Evolutionary conservation across 2,329 filamentous ascomycete genomes (phyloP).

Genomic region (Fusarium kyushuense): DNA sequence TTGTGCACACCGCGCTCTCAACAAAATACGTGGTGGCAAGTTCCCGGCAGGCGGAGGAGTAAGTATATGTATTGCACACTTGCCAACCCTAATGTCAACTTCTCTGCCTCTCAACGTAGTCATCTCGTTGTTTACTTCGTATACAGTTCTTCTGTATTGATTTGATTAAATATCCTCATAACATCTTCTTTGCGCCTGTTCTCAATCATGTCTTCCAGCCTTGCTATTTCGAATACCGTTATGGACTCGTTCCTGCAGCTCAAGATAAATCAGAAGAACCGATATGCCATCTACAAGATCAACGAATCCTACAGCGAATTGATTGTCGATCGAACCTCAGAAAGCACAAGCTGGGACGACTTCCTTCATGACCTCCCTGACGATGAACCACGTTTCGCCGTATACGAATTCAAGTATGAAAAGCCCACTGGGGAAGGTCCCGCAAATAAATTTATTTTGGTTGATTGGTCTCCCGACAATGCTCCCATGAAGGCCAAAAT

Average conservation of each 20-base stretch:
- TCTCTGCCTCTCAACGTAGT: too few species aligned
- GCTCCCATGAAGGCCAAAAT: background rate
- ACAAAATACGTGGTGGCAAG: too few species aligned
- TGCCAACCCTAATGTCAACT: too few species aligned
- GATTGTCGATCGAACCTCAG: background rate
- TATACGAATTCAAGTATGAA: background rate
- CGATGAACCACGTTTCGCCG: background rate
- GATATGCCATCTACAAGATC: background rate
- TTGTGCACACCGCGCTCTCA: too few species aligned
- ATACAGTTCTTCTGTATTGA: too few species aligned
- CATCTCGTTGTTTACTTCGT: too few species aligned
- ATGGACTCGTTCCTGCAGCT: background rate
- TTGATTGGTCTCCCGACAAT: background rate
- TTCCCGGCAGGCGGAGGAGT: too few species aligned
- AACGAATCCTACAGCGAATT: rapidly evolving
- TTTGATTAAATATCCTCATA: too few species aligned
- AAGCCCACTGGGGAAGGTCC: rapidly evolving
- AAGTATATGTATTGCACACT: too few species aligned
- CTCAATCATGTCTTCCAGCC: too few species aligned
- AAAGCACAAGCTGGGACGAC: background rate
- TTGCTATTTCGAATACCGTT: too few species aligned
- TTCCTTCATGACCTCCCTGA: background rate
- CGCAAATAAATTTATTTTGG: background rate
- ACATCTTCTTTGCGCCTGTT: too few species aligned
- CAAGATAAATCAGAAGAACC: rapidly evolving